Percentiles rank a stretch among this genome's conserved stretches.
Conservation (phyloP, 1,284 basidiomycete genomes). For the Puccinia coronata region DNA sequence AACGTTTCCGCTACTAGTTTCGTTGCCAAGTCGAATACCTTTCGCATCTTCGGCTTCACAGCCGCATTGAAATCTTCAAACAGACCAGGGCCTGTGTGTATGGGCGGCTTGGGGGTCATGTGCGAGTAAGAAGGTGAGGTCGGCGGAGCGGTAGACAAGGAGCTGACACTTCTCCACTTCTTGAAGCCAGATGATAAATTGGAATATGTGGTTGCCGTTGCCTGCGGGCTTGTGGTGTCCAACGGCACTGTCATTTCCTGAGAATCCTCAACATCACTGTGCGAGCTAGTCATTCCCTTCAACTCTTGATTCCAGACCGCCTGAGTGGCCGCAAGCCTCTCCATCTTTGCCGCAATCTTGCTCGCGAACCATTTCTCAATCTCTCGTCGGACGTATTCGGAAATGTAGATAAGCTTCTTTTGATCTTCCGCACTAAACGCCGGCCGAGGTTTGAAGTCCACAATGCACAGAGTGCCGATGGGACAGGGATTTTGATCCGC, state of each 20-base stretch:
- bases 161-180: conserved; percentile 20
- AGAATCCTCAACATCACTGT: not conserved
- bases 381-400: conserved; percentile 51
- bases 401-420: conserved; percentile 52
- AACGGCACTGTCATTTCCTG: not conserved
- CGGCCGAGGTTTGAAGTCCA: conserved; percentile 54
- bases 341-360: conserved; percentile 19
- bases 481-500: conserved; percentile 49
- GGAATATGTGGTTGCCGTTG: not conserved
- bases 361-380: conserved; percentile 52
- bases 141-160: conserved; percentile 9
- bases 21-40: conserved; percentile 48
- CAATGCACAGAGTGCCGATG: conserved; percentile 56
- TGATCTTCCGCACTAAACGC: conserved; percentile 53
- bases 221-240: not conserved
- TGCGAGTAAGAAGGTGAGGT: not conserved
- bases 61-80: conserved; percentile 38
- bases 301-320: conserved; percentile 13
- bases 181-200: not conserved
- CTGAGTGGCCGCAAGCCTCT: not conserved
- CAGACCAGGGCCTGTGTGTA: not conserved
- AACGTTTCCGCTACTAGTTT: conserved; percentile 39
- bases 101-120: not conserved
- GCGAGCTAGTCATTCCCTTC: not conserved
- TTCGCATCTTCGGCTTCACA: conserved; percentile 43